Evolutionary conservation across 1,284 basidiomycete genomes (phyloP).

Genomic region (Cryptococcus deneoformans): DNA sequence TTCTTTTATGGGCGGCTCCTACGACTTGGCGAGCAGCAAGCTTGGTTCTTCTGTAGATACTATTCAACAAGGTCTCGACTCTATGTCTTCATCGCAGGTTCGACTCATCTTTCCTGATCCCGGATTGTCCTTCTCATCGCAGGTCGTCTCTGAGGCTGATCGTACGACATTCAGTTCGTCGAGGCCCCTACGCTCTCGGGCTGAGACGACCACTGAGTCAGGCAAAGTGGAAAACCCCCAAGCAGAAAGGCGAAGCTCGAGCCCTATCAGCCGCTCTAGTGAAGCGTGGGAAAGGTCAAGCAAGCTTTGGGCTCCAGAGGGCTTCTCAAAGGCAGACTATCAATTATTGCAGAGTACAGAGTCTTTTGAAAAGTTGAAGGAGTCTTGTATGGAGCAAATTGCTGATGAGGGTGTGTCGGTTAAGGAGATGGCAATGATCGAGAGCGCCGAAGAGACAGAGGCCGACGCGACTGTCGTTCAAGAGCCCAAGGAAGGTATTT

Average conservation of each 20-base stretch:
- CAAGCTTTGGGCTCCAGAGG: constrained; percentile 9
- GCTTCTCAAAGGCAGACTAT: constrained; percentile 2
- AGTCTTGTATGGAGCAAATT: no score
- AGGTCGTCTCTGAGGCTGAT: neutral
- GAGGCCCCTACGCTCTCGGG: neutral
- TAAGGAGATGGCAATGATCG: no score
- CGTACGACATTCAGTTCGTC: neutral
- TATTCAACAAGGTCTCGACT: constrained; percentile 3
- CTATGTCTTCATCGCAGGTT: constrained; percentile 14
- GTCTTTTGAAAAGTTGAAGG: constrained; percentile 1
- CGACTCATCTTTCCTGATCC: constrained; percentile 28
- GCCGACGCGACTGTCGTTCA: no score
- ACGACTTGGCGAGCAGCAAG: constrained; percentile 21
- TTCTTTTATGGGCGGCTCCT: constrained; percentile 11
- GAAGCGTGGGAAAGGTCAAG: constrained; percentile 12
- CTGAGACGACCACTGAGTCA: neutral
- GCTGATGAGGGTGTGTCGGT: no score
- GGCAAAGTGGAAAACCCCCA: neutral
- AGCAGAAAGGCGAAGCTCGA: constrained; percentile 4
- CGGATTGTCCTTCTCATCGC: constrained; percentile 9
- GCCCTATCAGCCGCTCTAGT: constrained; percentile 4
- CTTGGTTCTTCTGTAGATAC: constrained; percentile 19
- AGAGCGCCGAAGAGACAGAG: no score
- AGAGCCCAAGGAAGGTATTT: no score
- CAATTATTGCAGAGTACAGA: constrained; percentile 9